Evolutionary conservation across 768 basidiomycete genomes (phyloP).

Genomic region (Russula foetens): DNA sequence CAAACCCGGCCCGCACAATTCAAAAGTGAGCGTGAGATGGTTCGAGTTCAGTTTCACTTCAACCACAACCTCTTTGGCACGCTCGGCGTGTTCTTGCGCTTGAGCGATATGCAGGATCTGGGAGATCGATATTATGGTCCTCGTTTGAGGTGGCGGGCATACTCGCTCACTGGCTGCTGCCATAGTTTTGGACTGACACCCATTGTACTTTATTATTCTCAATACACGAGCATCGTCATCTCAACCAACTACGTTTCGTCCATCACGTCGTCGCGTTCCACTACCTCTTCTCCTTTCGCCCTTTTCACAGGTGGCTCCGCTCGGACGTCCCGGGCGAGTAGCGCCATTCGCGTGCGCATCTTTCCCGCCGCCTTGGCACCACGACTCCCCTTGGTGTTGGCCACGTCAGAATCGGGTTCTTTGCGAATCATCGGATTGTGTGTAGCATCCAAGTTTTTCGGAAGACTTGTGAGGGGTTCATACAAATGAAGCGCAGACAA

Average conservation of each 20-base stretch:
- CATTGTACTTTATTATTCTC: neutral
- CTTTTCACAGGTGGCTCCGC: slow-evolving; percentile 3
- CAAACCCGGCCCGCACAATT: neutral
- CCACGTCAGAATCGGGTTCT: slow-evolving; percentile 17
- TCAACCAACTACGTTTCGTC: slow-evolving; percentile 3
- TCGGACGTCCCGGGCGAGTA: slow-evolving; percentile 3
- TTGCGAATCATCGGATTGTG: slow-evolving; percentile 35
- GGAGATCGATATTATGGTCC: slow-evolving; percentile 14
- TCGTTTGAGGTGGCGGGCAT: slow-evolving; percentile 20
- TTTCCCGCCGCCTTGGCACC: slow-evolving; percentile 19
- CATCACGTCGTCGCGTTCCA: neutral
- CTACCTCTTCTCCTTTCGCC: neutral
- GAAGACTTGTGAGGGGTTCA: slow-evolving; percentile 44
- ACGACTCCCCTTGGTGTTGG: neutral
- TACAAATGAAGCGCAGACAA: slow-evolving; percentile 55
- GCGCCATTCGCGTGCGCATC: slow-evolving; percentile 20
- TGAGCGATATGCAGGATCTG: slow-evolving; percentile 7
- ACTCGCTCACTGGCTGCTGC: slow-evolving; percentile 6
- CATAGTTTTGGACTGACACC: slow-evolving; percentile 20
- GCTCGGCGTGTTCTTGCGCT: slow-evolving; percentile 7
- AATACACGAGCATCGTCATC: neutral
- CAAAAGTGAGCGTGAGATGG: too few relatives aligned
- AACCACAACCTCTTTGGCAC: slow-evolving; percentile 13
- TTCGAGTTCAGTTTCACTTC: neutral
- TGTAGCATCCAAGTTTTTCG: slow-evolving; percentile 46